Base-by-base conservation (phyloP, 306 rosid genomes). In the Cicer bijugum region DNA sequence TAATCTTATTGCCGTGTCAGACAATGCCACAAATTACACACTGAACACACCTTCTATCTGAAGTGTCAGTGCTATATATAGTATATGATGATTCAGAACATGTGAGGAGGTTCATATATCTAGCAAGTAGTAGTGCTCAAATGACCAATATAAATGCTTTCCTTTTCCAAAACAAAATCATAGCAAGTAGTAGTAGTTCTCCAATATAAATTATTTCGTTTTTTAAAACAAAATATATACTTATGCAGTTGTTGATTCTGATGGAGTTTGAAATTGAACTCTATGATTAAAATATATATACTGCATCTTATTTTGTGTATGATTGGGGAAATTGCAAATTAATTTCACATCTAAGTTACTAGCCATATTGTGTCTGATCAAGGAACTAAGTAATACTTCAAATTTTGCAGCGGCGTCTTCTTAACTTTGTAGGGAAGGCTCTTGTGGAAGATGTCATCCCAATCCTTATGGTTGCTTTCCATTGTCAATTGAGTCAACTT, bases 401-500 rank as follows among this genome's bases (percentile, higher is more conserved):
- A 43, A 74, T 75, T 79, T 77, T 89, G 91, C 83, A 95, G 99
- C 89, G 97, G 2, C 96, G 90, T 19, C 93, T 95, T 14, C 52
- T 83, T 46, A 87, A 91, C 87, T 95, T 95, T 65, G 75, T 95
- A 0, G 99, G 81, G 55, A 95, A 90, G 85, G 96, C 97, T 39
- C 75, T 83, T 62, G 96, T 86, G 68, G 97, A 95, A 84, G 99
- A 91, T 52, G 87, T 91, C 50, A 85, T 95, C 52, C 90, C 93
- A 23, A 90, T 95, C 63, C 91, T 95, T 55, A 57, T 65, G 42
- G 97, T 81, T 69, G 91, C 92, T 61, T 87, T 68, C 78, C 88
- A 87, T 72, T 91, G 96, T 86, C 87, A 91, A 67, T 82, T 87
- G 85, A 80, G 33, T 61, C 97, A 82, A 64, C 97, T 95, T 61